Percentiles rank a stretch among this genome's conserved stretches.
phyloP scores from a whole-genome alignment of 2,329 filamentous ascomycete genomes.

The Corynespora cassiicola region DNA sequence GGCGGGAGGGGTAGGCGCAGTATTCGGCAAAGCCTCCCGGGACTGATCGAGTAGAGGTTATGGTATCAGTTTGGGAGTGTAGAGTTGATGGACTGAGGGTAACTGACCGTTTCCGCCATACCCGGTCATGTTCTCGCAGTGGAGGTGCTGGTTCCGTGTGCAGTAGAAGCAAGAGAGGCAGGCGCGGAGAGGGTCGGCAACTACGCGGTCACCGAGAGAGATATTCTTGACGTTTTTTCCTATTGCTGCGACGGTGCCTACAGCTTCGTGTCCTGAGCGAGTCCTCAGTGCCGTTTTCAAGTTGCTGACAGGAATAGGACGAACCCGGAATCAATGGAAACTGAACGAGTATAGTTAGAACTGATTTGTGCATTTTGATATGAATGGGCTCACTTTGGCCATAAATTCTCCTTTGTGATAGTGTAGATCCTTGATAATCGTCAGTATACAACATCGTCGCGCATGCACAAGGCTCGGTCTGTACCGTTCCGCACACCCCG shows the following conservation, averaged over 20 bases:
- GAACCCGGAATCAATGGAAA: slow-evolving; percentile 30
- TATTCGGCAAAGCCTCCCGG: slow-evolving; percentile 78
- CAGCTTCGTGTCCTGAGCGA: slow-evolving; percentile 67
- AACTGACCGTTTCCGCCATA: slow-evolving; percentile 64
- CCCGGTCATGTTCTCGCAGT: slow-evolving; percentile 73
- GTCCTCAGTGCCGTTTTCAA: too few relatives aligned
- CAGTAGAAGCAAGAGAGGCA: slow-evolving; percentile 79
- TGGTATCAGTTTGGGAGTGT: slow-evolving; percentile 20
- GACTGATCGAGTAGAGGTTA: slow-evolving; percentile 47
- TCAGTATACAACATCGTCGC: slow-evolving; percentile 3
- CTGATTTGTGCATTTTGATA: not conserved
- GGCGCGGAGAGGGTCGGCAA: slow-evolving; percentile 68
- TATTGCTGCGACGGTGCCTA: slow-evolving; percentile 67
- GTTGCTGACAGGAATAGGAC: too few relatives aligned
- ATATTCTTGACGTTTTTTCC: slow-evolving; percentile 67
- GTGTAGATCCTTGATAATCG: slow-evolving; percentile 23
- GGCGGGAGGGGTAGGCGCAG: slow-evolving; percentile 61
- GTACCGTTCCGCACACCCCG: slow-evolving; percentile 30
- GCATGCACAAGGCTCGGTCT: not conserved
- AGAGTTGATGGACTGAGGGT: slow-evolving; percentile 1
- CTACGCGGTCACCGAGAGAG: slow-evolving; percentile 67
- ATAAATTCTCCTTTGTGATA: slow-evolving; percentile 35
- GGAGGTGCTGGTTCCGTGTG: slow-evolving; percentile 69
- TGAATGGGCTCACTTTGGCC: slow-evolving; percentile 16
- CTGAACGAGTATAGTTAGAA: slow-evolving; percentile 10